Base-by-base conservation (phyloP, 192 early-diverging fungal species). In the Thamnidium elegans region DNA sequence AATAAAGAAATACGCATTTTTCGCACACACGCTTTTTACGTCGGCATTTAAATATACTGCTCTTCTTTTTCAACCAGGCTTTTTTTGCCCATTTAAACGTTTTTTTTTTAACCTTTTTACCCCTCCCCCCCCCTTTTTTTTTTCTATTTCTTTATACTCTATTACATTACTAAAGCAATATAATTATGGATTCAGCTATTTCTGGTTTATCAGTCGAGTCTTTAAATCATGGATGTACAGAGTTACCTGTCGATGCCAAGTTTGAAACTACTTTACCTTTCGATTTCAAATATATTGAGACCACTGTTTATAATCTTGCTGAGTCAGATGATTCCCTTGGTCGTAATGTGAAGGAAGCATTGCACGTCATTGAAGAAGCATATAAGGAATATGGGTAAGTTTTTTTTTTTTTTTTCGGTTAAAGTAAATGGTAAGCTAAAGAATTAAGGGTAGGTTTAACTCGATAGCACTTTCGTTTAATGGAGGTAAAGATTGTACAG, bases 401-500 rank as follows among this genome's bases (percentile, higher is more conserved):
- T 15, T 45, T 45, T 10, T 26, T 26, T 26, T 26, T 26, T 26
- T 26, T 26, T 26, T 26, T 26, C 3, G 26, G n/a, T n/a, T n/a
- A n/a, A n/a, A n/a, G n/a, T n/a, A n/a, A 14, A 23, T 62, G 43
- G 30, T 11, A 32, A 54, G 21, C 34, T 2, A 54, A 34, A 21
- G n/a, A n/a, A n/a, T n/a, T n/a, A n/a, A 31, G 60, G 14, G 26
- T 79, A 94, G 92, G 44, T 68, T 78, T 17, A 72, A 82, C 0
- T 76, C 78, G 6, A 53, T 96, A 10, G 85, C 89, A 5, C 75
- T 98, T 45, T 89, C 88, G 54, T 98, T 97, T 66, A 98, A 98
- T 69, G 96, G 96, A 8, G 96, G 96, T 15, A 98, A 98, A 73
- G 96, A 98, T 71, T 97, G 96, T 76, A 96, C 95, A 1, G 92